phyloP scores from a whole-genome alignment of 148 eudicot genomes.

The Amaranthus cruentus region DNA sequence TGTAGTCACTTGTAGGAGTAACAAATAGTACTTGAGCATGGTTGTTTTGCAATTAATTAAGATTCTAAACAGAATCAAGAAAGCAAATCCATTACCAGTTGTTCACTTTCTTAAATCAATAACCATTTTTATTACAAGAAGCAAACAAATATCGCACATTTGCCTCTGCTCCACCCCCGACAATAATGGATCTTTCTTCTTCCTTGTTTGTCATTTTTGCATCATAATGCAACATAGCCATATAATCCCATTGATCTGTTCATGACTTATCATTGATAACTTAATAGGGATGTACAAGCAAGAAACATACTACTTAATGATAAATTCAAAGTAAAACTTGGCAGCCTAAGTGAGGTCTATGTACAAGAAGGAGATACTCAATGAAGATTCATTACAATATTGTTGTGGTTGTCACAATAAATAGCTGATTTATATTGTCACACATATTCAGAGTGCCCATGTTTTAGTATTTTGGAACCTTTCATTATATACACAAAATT shows the following conservation, averaged over 20 bases:
- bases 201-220: not conserved
- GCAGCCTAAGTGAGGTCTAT: slow-evolving; percentile 76
- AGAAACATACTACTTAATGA: slow-evolving; percentile 98
- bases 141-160: no score
- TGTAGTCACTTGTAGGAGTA: not conserved
- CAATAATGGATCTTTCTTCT: no score
- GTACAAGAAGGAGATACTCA: slow-evolving; percentile 82
- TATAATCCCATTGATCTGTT: no score
- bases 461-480: not conserved
- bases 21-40: no score
- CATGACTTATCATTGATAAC: no score
- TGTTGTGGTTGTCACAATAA: slow-evolving; percentile 79
- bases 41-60: no score
- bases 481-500: not conserved
- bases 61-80: no score
- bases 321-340: slow-evolving; percentile 94
- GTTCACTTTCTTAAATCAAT: no score
- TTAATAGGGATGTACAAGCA: slow-evolving; percentile 86
- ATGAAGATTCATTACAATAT: slow-evolving; percentile 67
- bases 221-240: not conserved
- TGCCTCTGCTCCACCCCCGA: no score
- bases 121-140: no score
- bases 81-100: no score
- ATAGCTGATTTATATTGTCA: slow-evolving; percentile 21
- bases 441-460: not conserved